Percentiles rank a stretch among this genome's conserved stretches.
These are phyloP conservation scores for Stephanodiscus minutulus DNA, from an alignment of 108 stramenopile genomes.

Conservation along the genomic window DNA sequence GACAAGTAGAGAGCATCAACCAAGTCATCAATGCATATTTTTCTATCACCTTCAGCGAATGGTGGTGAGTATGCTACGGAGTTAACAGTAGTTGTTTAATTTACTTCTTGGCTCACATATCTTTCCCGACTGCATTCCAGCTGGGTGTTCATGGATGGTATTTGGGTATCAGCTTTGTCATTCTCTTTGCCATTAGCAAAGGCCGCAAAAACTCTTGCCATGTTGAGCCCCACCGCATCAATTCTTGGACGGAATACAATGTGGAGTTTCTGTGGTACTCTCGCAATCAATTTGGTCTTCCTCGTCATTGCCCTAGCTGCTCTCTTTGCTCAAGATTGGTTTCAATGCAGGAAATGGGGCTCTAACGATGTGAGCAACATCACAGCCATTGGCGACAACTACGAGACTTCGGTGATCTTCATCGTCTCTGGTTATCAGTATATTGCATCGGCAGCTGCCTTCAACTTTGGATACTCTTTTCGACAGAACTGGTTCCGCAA, in stretches of 20 bases:
- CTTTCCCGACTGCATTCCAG: not conserved
- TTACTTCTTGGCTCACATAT: not conserved
- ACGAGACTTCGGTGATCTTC: conserved; percentile 55
- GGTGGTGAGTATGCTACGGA: conserved; percentile 51
- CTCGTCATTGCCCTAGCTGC: conserved; percentile 44
- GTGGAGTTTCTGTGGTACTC: conserved; percentile 49
- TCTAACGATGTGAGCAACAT: conserved; percentile 51
- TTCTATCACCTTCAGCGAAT: conserved; percentile 59
- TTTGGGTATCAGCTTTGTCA: conserved; percentile 63
- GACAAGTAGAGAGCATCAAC: conserved; percentile 64
- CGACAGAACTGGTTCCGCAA: conserved; percentile 50
- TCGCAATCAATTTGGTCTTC: conserved; percentile 61
- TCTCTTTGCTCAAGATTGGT: conserved; percentile 64
- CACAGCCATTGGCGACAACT: conserved; percentile 53
- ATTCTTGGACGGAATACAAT: conserved; percentile 64
- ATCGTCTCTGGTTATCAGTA: conserved; percentile 66
- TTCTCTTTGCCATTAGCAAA: conserved; percentile 60
- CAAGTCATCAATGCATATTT: conserved; percentile 63
- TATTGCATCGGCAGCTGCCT: conserved; percentile 58
- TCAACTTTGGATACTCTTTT: conserved; percentile 61
- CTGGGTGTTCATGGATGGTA: conserved; percentile 61
- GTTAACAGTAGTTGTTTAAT: not conserved
- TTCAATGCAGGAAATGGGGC: conserved; percentile 65
- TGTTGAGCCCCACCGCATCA: conserved; percentile 68
- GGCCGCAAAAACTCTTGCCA: conserved; percentile 51